Conservation (phyloP, 1,284 basidiomycete species). For the Marasmius oreades region DNA sequence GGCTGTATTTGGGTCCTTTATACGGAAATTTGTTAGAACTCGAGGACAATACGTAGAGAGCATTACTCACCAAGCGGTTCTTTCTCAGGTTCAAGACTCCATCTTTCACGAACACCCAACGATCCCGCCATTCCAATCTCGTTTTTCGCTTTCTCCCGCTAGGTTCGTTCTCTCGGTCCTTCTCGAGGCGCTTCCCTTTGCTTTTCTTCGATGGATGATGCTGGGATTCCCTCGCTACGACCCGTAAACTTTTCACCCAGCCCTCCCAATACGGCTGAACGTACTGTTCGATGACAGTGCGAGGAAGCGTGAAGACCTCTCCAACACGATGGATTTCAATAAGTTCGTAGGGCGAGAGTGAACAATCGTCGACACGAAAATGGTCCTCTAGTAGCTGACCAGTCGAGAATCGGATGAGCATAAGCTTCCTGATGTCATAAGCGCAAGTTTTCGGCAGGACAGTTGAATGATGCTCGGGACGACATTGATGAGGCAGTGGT, state of each 20-base stretch:
- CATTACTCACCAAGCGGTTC: slow-evolving; percentile 42
- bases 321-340: slow-evolving; percentile 56
- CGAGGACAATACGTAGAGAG: slow-evolving; percentile 10
- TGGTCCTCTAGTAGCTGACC: slow-evolving; percentile 67
- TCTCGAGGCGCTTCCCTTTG: background rate
- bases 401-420: slow-evolving; percentile 60
- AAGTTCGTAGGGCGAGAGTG: slow-evolving; percentile 48
- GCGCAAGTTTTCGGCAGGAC: slow-evolving; percentile 4
- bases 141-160: slow-evolving; percentile 1
- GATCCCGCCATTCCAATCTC: slow-evolving; percentile 56
- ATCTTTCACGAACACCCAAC: slow-evolving; percentile 60
- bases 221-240: slow-evolving; percentile 29
- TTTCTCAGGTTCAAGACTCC: slow-evolving; percentile 54
- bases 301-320: slow-evolving; percentile 39
- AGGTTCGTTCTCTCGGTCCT: slow-evolving; percentile 1
- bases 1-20: slow-evolving; percentile 40
- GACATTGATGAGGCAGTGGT: background rate
- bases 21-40: slow-evolving; percentile 5
- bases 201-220: background rate
- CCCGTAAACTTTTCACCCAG: slow-evolving; percentile 50
- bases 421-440: slow-evolving; percentile 29
- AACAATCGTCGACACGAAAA: slow-evolving; percentile 47
- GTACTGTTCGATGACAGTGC: slow-evolving; percentile 43
- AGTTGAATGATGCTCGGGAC: background rate
- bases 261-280: slow-evolving; percentile 68